These are phyloP conservation scores for Backusella sp. DNA, from an alignment of 192 early-diverging fungal genomes.

Conservation along the genomic window DNA sequence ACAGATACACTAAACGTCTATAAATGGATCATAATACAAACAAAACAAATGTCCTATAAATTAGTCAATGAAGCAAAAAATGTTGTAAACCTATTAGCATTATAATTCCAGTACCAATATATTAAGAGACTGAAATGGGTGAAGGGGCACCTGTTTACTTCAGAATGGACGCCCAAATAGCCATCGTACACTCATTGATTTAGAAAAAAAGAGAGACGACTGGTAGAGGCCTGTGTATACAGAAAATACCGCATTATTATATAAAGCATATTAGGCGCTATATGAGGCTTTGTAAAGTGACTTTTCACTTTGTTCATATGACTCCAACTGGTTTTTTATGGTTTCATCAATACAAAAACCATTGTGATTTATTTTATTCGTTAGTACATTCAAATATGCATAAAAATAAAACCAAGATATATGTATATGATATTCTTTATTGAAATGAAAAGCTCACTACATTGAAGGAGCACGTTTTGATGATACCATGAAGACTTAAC, in stretches of 20 bases:
- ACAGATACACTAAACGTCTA: too few species aligned
- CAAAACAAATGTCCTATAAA: background rate
- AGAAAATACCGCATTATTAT: too few species aligned
- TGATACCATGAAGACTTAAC: too few species aligned
- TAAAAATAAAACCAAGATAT: background rate
- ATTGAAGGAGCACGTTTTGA: background rate
- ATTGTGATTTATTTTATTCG: background rate
- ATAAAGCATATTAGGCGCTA: too few species aligned
- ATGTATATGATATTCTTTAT: background rate
- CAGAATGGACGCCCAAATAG: background rate
- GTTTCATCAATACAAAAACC: too few species aligned
- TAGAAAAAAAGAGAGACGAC: background rate
- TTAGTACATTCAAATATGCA: background rate
- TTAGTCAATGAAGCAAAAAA: background rate
- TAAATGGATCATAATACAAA: too few species aligned
- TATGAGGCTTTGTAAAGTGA: too few species aligned
- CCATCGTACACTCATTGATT: too few species aligned
- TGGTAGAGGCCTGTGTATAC: too few species aligned
- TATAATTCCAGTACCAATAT: background rate
- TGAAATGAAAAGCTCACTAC: background rate
- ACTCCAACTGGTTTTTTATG: background rate
- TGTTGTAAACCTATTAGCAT: background rate
- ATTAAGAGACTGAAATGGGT: too few species aligned
- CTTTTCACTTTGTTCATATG: too few species aligned
- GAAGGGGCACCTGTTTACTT: background rate